Conservation (phyloP, 2,329 filamentous ascomycete genomes). For the Scortechinia acanthostroma region DNA sequence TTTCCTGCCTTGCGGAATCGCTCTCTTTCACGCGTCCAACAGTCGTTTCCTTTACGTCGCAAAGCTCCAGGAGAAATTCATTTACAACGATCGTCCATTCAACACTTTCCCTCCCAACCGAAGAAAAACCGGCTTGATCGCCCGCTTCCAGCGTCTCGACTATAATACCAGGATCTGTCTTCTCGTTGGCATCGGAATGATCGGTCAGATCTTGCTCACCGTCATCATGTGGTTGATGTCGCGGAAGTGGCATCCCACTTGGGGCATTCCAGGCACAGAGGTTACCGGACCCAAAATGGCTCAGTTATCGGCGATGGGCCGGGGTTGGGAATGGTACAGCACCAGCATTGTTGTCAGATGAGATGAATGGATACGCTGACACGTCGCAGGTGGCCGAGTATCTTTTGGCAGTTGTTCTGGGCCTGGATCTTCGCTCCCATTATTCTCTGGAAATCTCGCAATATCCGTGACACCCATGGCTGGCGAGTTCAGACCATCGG, state of each 20-base stretch:
- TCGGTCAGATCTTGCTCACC: conserved; percentile 48
- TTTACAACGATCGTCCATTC: conserved; percentile 8
- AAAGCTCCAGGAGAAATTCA: conserved; percentile 38
- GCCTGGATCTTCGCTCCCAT: conserved; percentile 53
- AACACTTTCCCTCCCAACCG: conserved; percentile 5
- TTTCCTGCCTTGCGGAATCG: conserved; percentile 57
- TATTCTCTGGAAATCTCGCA: conserved; percentile 52
- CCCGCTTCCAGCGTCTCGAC: conserved; percentile 28
- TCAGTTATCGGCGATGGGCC: conserved; percentile 30
- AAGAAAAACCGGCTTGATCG: conserved; percentile 13
- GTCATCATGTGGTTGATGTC: conserved; percentile 56
- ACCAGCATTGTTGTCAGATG: not conserved
- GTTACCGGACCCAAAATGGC: conserved; percentile 45
- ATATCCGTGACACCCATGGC: conserved; percentile 56
- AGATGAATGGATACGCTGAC: not conserved
- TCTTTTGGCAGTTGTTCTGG: conserved; percentile 60
- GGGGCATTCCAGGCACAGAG: conserved; percentile 54
- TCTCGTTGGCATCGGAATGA: conserved; percentile 43
- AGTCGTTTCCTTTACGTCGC: conserved; percentile 52
- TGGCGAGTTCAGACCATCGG: conserved; percentile 58
- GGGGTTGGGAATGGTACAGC: conserved; percentile 64
- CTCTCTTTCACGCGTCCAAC: conserved; percentile 59
- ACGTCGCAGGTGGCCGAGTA: conserved; percentile 51
- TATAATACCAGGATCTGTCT: conserved; percentile 38
- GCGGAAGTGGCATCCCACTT: conserved; percentile 55